phyloP scores from a whole-genome alignment of 2,329 filamentous ascomycete species.

The Anisogramma anomala region DNA sequence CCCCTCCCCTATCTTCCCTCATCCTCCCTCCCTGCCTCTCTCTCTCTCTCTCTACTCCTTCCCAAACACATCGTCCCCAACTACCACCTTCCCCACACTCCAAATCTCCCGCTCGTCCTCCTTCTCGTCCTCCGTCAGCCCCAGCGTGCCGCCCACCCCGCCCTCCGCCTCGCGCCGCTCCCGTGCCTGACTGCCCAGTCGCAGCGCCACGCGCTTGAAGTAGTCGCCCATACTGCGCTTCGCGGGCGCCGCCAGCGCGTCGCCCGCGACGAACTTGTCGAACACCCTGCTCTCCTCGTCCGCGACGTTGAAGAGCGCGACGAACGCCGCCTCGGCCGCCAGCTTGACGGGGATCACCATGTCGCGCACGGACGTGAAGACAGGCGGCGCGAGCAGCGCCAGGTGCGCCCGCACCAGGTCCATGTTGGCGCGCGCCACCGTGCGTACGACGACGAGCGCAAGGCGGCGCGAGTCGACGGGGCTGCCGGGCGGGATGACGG shows the following conservation, averaged over 20 bases:
- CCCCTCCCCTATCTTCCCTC: conserved; percentile 7
- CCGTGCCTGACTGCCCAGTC: conserved; percentile 73
- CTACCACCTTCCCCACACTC: conserved; percentile 85
- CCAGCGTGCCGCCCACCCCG: conserved; percentile 65
- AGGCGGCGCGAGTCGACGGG: conserved; percentile 76
- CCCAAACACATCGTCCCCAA: conserved; percentile 49
- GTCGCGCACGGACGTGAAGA: conserved; percentile 86
- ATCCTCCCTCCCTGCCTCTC: no score
- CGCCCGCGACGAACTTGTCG: conserved; percentile 73
- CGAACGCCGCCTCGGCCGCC: conserved; percentile 85
- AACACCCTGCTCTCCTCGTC: conserved; percentile 79
- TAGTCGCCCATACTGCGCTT: conserved; percentile 94
- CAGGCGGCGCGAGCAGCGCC: conserved; percentile 62
- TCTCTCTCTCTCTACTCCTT: conserved; percentile 28
- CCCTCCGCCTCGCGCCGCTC: conserved; percentile 88
- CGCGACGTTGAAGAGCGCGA: conserved; percentile 80
- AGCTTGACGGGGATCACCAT: conserved; percentile 90
- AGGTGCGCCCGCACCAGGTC: conserved; percentile 76
- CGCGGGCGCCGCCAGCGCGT: conserved; percentile 55
- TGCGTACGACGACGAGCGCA: conserved; percentile 77
- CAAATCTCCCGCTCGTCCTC: conserved; percentile 95
- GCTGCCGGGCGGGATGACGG: conserved; percentile 63
- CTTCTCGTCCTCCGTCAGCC: conserved; percentile 76
- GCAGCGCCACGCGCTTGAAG: conserved; percentile 82
- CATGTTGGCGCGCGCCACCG: conserved; percentile 65